A percentile compares a stretch with the other conserved stretches of the same genome.
phyloP scores from a whole-genome alignment of 805 yeast species.

The Hanseniaspora hatyaiensis region DNA sequence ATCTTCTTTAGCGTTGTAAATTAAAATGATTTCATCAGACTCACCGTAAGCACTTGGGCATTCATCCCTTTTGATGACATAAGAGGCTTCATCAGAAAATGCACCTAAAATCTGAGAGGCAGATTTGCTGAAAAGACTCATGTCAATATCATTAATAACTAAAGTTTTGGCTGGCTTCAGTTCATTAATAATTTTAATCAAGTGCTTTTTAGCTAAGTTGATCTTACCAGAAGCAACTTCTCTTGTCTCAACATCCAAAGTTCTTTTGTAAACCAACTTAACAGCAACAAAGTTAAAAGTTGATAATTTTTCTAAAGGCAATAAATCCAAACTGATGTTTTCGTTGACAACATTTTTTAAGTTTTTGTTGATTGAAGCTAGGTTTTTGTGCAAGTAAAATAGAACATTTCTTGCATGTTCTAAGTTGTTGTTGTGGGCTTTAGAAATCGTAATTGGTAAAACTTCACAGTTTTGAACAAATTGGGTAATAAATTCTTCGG shows the following conservation, averaged over 20 bases:
- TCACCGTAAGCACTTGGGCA: constrained; percentile 32
- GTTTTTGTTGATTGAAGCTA: constrained; percentile 20
- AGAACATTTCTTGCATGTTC: constrained; percentile 68
- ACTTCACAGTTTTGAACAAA: constrained; percentile 49
- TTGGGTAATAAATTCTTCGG: constrained; percentile 50
- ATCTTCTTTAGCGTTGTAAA: constrained; percentile 26
- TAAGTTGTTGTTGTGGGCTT: constrained; percentile 73
- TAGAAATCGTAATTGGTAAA: constrained; percentile 67
- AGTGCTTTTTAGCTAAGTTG: constrained; percentile 54
- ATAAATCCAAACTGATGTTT: constrained; percentile 38
- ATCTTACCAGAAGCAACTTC: constrained; percentile 31
- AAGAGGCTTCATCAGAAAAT: constrained; percentile 36
- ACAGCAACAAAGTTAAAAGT: constrained; percentile 41
- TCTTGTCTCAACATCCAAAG: constrained; percentile 31
- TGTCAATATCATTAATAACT: constrained; percentile 52
- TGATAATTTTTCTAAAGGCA: constrained; percentile 37
- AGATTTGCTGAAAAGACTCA: constrained; percentile 29
- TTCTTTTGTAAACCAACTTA: constrained; percentile 34
- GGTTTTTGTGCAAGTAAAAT: constrained; percentile 42
- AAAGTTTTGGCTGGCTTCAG: constrained; percentile 56
- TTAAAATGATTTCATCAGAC: constrained; percentile 3
- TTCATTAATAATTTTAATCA: constrained; percentile 62
- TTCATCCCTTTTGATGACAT: constrained; percentile 43
- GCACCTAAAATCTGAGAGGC: constrained; percentile 23
- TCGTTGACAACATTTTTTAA: constrained; percentile 31